Evolutionary conservation across 345 rosid species (phyloP).

Genomic region (Bretschneidera sinensis): DNA sequence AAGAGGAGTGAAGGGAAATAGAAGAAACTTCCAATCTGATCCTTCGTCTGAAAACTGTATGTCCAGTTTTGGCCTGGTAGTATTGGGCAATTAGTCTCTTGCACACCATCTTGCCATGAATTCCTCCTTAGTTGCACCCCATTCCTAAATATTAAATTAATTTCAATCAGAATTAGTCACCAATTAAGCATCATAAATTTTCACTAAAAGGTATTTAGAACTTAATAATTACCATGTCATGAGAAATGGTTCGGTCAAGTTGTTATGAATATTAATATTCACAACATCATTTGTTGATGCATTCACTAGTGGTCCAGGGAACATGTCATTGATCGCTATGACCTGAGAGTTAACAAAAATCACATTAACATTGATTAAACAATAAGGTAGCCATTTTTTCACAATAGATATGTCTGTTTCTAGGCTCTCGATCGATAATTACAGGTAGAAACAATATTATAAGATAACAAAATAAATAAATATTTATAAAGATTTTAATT

Average conservation of each 20-base stretch:
- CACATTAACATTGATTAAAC: too few species aligned
- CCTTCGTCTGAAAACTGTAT: constrained; percentile 58
- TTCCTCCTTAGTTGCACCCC: constrained; percentile 61
- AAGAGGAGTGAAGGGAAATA: constrained; percentile 60
- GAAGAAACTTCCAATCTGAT: constrained; percentile 70
- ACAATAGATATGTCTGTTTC: too few species aligned
- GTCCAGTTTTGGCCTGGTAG: constrained; percentile 65
- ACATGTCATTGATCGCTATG: constrained; percentile 52
- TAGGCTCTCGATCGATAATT: too few species aligned
- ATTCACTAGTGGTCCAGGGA: constrained; percentile 63
- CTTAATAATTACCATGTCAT: constrained; percentile 58
- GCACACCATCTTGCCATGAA: constrained; percentile 83
- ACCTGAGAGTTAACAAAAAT: too few species aligned
- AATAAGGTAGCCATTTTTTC: too few species aligned
- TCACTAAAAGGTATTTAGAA: too few species aligned
- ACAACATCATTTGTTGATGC: constrained; percentile 49
- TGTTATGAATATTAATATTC: constrained; percentile 44
- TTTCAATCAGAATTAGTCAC: too few species aligned
- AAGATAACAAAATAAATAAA: too few species aligned
- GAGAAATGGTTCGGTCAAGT: constrained; percentile 55
- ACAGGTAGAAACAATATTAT: too few species aligned
- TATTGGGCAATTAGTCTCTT: constrained; percentile 78
- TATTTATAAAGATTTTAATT: not conserved
- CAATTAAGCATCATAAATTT: too few species aligned
- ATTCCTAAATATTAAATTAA: constrained; percentile 46